These are phyloP conservation scores for Dalechampia spathulata DNA, from an alignment of 441 rosid species.

Conservation along the genomic window DNA sequence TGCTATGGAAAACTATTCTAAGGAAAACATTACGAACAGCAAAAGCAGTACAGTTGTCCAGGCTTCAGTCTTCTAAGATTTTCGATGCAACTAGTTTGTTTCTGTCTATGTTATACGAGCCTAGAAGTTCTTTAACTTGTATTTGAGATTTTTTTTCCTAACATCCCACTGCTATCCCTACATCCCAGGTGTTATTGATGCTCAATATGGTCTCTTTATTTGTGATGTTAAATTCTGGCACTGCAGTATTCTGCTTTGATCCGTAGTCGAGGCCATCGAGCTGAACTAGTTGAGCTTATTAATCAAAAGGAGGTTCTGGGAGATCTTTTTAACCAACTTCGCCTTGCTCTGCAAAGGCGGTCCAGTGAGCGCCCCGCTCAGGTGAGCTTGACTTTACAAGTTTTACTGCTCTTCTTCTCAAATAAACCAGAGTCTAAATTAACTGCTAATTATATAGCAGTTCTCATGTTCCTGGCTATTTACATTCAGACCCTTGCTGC, in stretches of 20 bases:
- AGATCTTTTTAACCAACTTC: constrained; percentile 91
- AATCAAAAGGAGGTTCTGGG: constrained; percentile 88
- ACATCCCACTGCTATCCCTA: too few relatives aligned
- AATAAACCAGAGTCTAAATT: background rate
- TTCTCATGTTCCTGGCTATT: constrained; percentile 6
- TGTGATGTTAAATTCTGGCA: constrained; percentile 12
- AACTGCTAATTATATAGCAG: background rate
- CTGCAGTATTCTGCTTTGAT: constrained; percentile 83
- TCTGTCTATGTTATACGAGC: background rate
- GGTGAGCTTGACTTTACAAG: constrained; percentile 37
- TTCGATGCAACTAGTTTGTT: too few relatives aligned
- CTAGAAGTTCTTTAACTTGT: background rate
- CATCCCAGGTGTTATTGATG: background rate
- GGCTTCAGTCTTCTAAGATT: too few relatives aligned
- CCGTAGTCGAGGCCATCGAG: constrained; percentile 57
- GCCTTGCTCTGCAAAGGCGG: constrained; percentile 83
- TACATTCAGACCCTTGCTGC: constrained; percentile 80
- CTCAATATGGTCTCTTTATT: constrained; percentile 7
- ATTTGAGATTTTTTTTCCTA: background rate
- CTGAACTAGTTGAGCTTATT: constrained; percentile 65
- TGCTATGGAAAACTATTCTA: background rate
- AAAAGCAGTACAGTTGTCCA: too few relatives aligned
- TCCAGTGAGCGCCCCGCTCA: constrained; percentile 81
- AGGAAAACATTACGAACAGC: background rate
- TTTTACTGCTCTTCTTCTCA: background rate